Conservation (phyloP, 83 land plant species). For the Picea mariana region DNA sequence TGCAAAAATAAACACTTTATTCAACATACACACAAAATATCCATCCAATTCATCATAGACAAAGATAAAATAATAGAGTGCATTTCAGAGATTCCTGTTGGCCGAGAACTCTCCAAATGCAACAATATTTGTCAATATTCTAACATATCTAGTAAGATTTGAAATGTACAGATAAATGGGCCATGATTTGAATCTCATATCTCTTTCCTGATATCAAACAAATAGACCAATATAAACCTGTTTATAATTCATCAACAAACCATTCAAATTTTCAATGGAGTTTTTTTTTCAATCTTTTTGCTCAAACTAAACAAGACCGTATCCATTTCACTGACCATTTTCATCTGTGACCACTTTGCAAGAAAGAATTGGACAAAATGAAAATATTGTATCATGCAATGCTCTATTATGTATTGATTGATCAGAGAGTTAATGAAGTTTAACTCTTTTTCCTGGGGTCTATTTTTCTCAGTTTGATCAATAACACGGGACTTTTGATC, state of each 20-base stretch:
- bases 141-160: no score
- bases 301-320: slow-evolving; percentile 64
- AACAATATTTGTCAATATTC: no score
- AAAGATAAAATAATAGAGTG: no score
- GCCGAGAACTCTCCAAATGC: no score
- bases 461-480: not conserved
- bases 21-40: no score
- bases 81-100: no score
- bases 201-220: slow-evolving; percentile 73
- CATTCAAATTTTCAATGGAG: slow-evolving; percentile 65
- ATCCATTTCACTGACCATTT: slow-evolving; percentile 54
- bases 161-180: no score
- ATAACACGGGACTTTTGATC: not conserved
- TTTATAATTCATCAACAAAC: slow-evolving; percentile 79
- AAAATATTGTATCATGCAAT: slow-evolving; percentile 39
- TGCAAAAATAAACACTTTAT: no score
- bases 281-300: slow-evolving; percentile 49
- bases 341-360: slow-evolving; percentile 55
- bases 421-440: slow-evolving; percentile 17
- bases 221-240: slow-evolving; percentile 79
- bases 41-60: no score
- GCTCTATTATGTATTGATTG: slow-evolving; percentile 56
- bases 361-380: slow-evolving; percentile 52
- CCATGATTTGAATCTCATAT: not conserved
- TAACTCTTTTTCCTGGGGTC: not conserved